phyloP scores from a whole-genome alignment of 257 asterid genomes.

The Solanum ossicruentum region DNA sequence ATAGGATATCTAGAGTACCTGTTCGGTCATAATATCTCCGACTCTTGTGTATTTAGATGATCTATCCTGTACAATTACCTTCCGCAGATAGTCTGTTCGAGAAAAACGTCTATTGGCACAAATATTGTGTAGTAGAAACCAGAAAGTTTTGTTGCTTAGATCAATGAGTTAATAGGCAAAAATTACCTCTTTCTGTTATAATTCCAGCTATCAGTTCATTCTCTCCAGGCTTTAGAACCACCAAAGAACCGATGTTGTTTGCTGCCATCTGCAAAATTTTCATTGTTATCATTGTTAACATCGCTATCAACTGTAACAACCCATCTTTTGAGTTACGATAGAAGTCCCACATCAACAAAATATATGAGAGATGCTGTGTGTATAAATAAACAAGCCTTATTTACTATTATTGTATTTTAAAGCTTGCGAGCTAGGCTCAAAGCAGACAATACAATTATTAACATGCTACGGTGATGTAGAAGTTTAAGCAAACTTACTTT shows the following conservation, averaged over 20 bases:
- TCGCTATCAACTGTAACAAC: too few relatives aligned
- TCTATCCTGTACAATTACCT: slow-evolving; percentile 54
- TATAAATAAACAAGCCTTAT: too few relatives aligned
- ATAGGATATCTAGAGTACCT: slow-evolving; percentile 15
- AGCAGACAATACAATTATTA: background rate
- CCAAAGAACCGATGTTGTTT: slow-evolving; percentile 74
- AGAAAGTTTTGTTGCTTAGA: background rate
- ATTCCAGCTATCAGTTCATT: slow-evolving; percentile 59
- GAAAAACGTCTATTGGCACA: too few relatives aligned
- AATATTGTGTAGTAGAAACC: background rate
- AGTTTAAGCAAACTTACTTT: slow-evolving; percentile 24
- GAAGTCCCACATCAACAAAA: too few relatives aligned
- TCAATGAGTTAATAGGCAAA: background rate
- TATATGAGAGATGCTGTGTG: too few relatives aligned
- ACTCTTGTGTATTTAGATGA: slow-evolving; percentile 66
- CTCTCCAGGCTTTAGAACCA: slow-evolving; percentile 63
- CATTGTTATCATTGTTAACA: background rate
- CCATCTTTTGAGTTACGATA: too few relatives aligned
- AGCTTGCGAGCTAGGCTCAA: too few relatives aligned
- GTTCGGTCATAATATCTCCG: slow-evolving; percentile 69
- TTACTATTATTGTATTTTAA: too few relatives aligned
- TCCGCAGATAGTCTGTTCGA: slow-evolving; percentile 48
- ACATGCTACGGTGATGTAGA: background rate
- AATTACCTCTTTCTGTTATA: slow-evolving; percentile 62
- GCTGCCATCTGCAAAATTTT: slow-evolving; percentile 48